Base-by-base conservation (phyloP, 2,329 filamentous ascomycete species). In the Fusarium tupiense region DNA sequence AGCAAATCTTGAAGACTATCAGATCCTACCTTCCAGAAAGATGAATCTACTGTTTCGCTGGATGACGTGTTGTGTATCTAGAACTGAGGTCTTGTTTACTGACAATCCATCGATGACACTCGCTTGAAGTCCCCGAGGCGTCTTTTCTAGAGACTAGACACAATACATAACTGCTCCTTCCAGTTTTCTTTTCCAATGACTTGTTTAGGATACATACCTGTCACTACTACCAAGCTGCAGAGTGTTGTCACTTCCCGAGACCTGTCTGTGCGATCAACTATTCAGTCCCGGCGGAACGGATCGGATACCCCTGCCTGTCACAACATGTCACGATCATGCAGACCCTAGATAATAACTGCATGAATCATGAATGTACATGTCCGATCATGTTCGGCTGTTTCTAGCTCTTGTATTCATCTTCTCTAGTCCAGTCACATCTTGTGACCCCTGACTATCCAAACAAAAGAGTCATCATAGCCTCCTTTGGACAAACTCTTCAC, bases 251-350 rank as follows among this genome's bases (percentile, higher is more conserved):
- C 33, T 46, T 40, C 20, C 35, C 58, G 37, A 63, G 57, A 43
- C 41, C 52, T 46, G 61, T 47, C 57, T 52, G 46, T 67, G 58
- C 47, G 5, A 59, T 40, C 26, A 22, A 52, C 37, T n/a, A 24
- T 57, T 20, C 8, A 49, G 24, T 46, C 35, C 41, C 20, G 38
- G 13, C 26, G 63, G 61, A 24, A 35, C 50, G 69, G 56, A 14
- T 41, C 62, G 52, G 35, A 52, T 6, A 73, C 43, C 56, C 52
- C n/a, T 46, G 43, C 35, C 53, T 67, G 44, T 52, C 70, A 73
- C 31, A 22, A 57, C 5, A 49, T 67, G 41, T 64, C 70, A 73
- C 38, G 22, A 61, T 49, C 35, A 35, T 65, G 60, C 49, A 60
- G 41, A 33, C 20, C 10, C 26, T n/a, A 31, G 11, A 37, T 62